Evolutionary conservation across 345 rosid species (phyloP).

Genomic region (Populus euphratica): DNA sequence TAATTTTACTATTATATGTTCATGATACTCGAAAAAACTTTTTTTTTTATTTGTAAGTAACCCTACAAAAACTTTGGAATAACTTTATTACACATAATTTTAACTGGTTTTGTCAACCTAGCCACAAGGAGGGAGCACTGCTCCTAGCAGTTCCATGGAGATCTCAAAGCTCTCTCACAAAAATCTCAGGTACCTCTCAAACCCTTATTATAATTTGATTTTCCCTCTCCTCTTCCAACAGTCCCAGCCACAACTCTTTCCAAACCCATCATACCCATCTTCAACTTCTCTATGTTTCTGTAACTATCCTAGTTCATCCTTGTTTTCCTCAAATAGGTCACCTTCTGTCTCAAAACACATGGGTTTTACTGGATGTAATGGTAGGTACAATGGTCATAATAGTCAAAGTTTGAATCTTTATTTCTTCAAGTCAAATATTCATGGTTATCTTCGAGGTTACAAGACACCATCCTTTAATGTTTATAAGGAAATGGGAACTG

Average conservation of each 20-base stretch:
- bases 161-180: background rate
- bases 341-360: background rate
- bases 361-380: background rate
- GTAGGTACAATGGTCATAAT: background rate
- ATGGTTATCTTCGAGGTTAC: slow-evolving; percentile 7
- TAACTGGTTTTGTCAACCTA: no score
- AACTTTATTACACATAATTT: no score
- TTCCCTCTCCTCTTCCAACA: background rate
- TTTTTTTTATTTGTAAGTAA: no score
- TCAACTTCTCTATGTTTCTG: background rate
- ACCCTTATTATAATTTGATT: background rate
- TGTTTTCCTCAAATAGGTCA: background rate
- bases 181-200: slow-evolving; percentile 9
- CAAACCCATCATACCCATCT: background rate
- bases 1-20: no score
- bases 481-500: background rate
- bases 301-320: background rate
- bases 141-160: background rate
- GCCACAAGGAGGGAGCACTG: no score
- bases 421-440: background rate
- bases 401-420: slow-evolving; percentile 3
- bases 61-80: no score
- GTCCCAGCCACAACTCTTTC: background rate
- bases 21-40: no score
- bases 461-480: background rate